These are phyloP conservation scores for Terfezia boudieri DNA, from an alignment of 495 filamentous ascomycete species.

Conservation along the genomic window DNA sequence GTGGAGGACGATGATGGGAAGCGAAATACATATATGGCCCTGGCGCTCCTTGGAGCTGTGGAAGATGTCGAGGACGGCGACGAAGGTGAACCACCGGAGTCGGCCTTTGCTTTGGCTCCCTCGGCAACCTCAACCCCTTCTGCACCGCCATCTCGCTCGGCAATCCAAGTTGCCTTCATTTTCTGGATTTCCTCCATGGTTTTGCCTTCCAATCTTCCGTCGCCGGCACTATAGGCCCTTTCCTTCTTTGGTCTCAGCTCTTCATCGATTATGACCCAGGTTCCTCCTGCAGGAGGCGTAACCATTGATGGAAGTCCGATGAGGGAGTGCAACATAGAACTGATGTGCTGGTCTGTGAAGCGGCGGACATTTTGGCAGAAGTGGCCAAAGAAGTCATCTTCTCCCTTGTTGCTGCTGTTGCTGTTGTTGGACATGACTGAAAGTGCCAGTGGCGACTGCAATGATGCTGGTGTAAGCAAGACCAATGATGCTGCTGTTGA, in stretches of 20 bases:
- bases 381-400: background rate
- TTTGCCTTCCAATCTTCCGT: background rate
- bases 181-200: background rate
- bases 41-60: background rate
- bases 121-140: background rate
- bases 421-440: background rate
- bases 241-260: background rate
- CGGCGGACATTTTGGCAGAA: slow-evolving; percentile 14
- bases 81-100: no score
- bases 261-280: slow-evolving; percentile 11
- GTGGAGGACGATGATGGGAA: background rate
- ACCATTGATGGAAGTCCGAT: slow-evolving; percentile 17
- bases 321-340: slow-evolving; percentile 13
- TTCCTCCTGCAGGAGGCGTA: slow-evolving; percentile 6
- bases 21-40: background rate
- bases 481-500: no score
- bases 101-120: background rate
- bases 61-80: no score
- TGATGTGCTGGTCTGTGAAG: slow-evolving; percentile 14
- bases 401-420: background rate
- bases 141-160: background rate
- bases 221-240: background rate
- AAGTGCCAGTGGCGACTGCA: no score
- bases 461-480: no score
- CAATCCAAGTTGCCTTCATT: background rate